Evolutionary conservation across 306 rosid species (phyloP).

Genomic region (Acacia crassicarpa): DNA sequence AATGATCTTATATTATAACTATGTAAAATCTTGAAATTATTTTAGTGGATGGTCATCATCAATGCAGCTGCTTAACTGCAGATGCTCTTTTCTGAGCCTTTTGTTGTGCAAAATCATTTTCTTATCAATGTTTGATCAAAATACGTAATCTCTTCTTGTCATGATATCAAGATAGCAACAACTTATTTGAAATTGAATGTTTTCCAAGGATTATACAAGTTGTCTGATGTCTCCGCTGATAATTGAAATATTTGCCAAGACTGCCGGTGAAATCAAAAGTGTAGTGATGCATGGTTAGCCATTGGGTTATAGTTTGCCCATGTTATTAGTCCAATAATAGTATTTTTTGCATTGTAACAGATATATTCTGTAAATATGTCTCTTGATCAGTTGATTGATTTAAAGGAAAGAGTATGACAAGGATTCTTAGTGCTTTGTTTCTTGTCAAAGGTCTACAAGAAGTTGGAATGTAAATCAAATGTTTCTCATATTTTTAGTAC

Average conservation of each 20-base stretch:
- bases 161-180: conserved; percentile 11
- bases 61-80: conserved; percentile 4
- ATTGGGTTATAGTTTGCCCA: not conserved
- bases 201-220: not conserved
- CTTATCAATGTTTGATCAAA: conserved; percentile 3
- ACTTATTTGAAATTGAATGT: not conserved
- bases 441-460: not conserved
- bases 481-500: not conserved
- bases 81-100: not conserved
- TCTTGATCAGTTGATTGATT: not conserved
- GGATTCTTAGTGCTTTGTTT: not conserved
- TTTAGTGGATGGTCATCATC: conserved; percentile 10
- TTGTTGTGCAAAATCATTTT: not conserved
- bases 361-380: not conserved
- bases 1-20: not conserved
- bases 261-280: not conserved
- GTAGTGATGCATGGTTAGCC: not conserved
- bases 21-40: not conserved
- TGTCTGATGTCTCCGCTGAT: not conserved
- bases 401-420: not conserved
- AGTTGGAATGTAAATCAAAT: not conserved
- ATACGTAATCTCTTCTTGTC: not conserved
- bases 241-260: not conserved
- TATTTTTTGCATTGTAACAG: not conserved
- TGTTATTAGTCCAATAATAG: not conserved